These are phyloP conservation scores for Calocybe indica DNA, from an alignment of 768 basidiomycete species.

Conservation along the genomic window DNA sequence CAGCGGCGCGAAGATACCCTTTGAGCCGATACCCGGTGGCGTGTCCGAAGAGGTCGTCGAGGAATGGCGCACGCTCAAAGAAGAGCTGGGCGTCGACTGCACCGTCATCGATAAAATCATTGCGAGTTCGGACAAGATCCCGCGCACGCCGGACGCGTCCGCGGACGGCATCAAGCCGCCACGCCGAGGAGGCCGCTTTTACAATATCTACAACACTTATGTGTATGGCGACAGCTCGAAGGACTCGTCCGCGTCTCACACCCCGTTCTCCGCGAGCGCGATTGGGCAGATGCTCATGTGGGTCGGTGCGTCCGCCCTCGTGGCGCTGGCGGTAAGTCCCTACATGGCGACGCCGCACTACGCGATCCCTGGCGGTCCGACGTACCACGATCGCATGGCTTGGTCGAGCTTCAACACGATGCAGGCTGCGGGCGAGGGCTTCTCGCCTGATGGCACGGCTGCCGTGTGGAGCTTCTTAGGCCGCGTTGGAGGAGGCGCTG, in stretches of 20 bases:
- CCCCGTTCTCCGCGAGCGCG: slow-evolving; percentile 16
- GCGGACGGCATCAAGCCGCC: slow-evolving; percentile 6
- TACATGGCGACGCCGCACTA: slow-evolving; percentile 49
- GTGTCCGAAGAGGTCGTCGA: slow-evolving; percentile 63
- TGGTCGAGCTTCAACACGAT: slow-evolving; percentile 79
- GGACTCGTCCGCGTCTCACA: slow-evolving; percentile 14
- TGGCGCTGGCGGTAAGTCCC: slow-evolving; percentile 56
- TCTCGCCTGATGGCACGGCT: slow-evolving; percentile 49
- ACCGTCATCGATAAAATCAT: slow-evolving; percentile 70
- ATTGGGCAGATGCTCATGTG: slow-evolving; percentile 49
- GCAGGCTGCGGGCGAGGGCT: slow-evolving; percentile 67
- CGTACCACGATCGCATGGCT: slow-evolving; percentile 70
- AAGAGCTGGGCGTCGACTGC: slow-evolving; percentile 75
- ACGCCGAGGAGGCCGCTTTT: slow-evolving; percentile 52
- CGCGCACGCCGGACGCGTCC: slow-evolving; percentile 13
- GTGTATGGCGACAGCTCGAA: slow-evolving; percentile 38
- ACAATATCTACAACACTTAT: slow-evolving; percentile 83
- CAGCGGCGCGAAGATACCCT: slow-evolving; percentile 44
- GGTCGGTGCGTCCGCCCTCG: slow-evolving; percentile 56
- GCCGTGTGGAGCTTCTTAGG: slow-evolving; percentile 69
- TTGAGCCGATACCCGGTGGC: slow-evolving; percentile 40
- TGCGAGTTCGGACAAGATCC: slow-evolving; percentile 23
- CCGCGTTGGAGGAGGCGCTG: slow-evolving; percentile 69
- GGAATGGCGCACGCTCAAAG: slow-evolving; percentile 77
- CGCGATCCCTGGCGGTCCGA: slow-evolving; percentile 57